phyloP scores from a whole-genome alignment of 768 basidiomycete genomes.

The Cystofilobasidium capitatum region DNA sequence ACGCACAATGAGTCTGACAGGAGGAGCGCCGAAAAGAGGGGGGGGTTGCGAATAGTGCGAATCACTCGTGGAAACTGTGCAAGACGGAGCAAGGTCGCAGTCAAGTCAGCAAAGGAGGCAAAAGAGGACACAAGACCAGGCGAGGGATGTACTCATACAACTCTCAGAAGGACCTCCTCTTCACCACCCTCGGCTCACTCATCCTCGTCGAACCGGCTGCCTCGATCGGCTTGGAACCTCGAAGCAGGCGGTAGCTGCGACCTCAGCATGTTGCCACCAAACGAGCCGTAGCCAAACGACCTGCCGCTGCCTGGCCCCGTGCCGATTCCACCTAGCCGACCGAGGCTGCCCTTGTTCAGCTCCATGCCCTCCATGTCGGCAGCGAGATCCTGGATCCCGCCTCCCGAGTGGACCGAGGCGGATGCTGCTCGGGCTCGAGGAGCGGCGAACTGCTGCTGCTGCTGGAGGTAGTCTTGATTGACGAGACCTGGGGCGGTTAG shows the following conservation, averaged over 20 bases:
- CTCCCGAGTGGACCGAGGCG: conserved; percentile 15
- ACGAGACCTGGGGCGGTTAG: conserved; percentile 18
- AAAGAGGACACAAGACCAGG: too few relatives aligned
- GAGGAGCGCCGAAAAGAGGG: too few relatives aligned
- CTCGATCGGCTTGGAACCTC: not conserved
- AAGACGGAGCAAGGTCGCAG: too few relatives aligned
- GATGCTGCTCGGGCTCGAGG: conserved; percentile 19
- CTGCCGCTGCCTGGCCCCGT: conserved; percentile 10
- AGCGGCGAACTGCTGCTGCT: conserved; percentile 19
- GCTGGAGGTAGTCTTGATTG: conserved; percentile 20
- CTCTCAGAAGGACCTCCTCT: too few relatives aligned
- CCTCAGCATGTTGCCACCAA: conserved; percentile 8
- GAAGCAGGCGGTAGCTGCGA: conserved; percentile 4
- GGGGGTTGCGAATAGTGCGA: too few relatives aligned
- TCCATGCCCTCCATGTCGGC: conserved; percentile 19
- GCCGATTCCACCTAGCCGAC: not conserved
- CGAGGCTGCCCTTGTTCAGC: not conserved
- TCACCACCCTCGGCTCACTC: not conserved
- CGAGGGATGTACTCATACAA: too few relatives aligned
- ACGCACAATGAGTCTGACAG: too few relatives aligned
- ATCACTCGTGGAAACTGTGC: too few relatives aligned
- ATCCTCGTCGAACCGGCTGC: conserved; percentile 1
- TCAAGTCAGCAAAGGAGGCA: too few relatives aligned
- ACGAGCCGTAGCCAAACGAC: conserved; percentile 19
- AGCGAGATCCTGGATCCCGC: conserved; percentile 15